Base-by-base conservation (phyloP, 306 rosid species). In the Pachyrhizus erosus region DNA sequence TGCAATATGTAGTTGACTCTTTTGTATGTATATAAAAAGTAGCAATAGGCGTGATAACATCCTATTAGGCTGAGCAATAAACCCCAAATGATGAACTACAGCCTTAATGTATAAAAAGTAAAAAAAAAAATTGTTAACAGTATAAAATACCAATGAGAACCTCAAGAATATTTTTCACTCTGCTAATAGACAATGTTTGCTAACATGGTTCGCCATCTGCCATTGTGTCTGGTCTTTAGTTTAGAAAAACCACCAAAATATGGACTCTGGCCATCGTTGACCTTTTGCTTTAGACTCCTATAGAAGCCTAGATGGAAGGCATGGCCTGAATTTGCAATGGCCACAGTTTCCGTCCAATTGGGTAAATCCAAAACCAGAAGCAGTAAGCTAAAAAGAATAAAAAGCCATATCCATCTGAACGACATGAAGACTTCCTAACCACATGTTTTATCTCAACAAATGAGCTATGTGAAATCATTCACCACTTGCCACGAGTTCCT, bases 241-340 rank as follows among this genome's bases (percentile, higher is more conserved):
- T 87, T 64, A 69, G 61, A 83, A 89, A 92, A 82, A 39, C 31
- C 54, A 78, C 23, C 80, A 52, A 51, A 55, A 65, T 62, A 51
- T 37, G 72, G 37, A 69, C 2, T 65, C 24, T 85, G 40, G 86
- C 88, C 21, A 91, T 88, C 86, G 81, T 91, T 29, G 84, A 83
- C 84, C 92, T 87, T 91, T 83, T 60, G 82, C 81, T 74, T 64
- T 78, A 76, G 82, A 86, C 82, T 87, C 91, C 75, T 89, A 84
- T 85, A 17, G 14, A 65, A 81, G 73, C 52, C 55, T 60, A 18
- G 43, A 62, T 65, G 34, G 88, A 81, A 40, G 89, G 81, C 70
- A 83, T 74, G 67, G 87, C 89, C 64, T 85, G 87, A 82, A 79
- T 85, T 84, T 89, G 86, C 10, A 82, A 89, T 75, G 43, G 27